A percentile compares a stretch with the other conserved stretches of the same genome.
phyloP scores from a whole-genome alignment of 2,329 filamentous ascomycete species.

The Aspergillus brunneoviolaceus region DNA sequence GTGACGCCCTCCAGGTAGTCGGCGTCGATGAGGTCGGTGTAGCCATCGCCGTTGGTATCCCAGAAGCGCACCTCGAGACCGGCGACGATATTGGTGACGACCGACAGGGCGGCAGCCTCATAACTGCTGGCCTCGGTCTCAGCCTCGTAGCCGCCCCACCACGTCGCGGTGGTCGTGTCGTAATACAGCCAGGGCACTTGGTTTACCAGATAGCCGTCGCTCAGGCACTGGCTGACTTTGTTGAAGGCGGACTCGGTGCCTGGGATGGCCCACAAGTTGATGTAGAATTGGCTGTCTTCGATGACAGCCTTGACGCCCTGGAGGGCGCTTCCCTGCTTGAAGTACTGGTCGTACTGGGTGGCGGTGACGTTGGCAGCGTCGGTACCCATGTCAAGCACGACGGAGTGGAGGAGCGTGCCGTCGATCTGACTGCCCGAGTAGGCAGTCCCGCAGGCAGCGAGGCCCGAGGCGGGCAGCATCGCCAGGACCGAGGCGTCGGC shows the following conservation, averaged over 20 bases:
- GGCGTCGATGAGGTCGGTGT: constrained; percentile 3
- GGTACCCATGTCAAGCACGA: constrained; percentile 1
- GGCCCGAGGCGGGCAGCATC: neutral
- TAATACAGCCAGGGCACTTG: constrained; percentile 5
- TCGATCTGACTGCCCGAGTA: neutral
- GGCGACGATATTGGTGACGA: neutral
- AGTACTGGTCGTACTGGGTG: constrained; percentile 1
- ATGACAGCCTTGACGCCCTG: constrained; percentile 1
- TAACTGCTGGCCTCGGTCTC: constrained; percentile 2
- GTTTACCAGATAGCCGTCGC: constrained; percentile 1
- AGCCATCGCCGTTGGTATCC: constrained; percentile 3
- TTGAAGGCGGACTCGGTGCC: constrained; percentile 2
- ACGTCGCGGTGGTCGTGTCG: neutral
- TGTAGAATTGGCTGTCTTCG: neutral
- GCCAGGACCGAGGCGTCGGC: neutral
- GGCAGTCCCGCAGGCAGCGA: neutral
- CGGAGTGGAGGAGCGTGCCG: neutral
- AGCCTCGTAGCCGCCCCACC: constrained; percentile 1
- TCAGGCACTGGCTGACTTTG: neutral
- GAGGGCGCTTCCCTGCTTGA: constrained; percentile 1
- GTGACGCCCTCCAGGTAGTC: constrained; percentile 1
- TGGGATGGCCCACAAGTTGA: constrained; percentile 2
- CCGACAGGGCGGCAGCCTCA: neutral
- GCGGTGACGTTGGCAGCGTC: constrained; percentile 1
- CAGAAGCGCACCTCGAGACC: constrained; percentile 3